A percentile compares a stretch with the other conserved stretches of the same genome.
These are phyloP conservation scores for Rhizoctonia solani DNA, from an alignment of 1,284 basidiomycete genomes.

Conservation along the genomic window DNA sequence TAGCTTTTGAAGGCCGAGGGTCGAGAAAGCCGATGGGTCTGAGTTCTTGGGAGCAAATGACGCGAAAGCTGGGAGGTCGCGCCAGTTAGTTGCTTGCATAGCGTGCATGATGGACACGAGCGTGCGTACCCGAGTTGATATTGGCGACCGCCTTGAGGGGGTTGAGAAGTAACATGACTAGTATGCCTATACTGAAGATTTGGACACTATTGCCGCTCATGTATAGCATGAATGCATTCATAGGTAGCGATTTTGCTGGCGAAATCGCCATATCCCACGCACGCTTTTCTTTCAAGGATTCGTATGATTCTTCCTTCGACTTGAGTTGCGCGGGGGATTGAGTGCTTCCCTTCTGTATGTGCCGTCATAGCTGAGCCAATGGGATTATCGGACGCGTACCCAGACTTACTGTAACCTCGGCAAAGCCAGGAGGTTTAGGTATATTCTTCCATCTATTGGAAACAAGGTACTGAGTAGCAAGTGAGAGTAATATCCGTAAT, in stretches of 20 bases:
- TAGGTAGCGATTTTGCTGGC: conserved; percentile 86
- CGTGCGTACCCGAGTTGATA: conserved; percentile 70
- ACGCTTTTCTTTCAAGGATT: conserved; percentile 72
- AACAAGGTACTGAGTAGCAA: conserved; percentile 42
- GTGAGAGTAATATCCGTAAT: conserved; percentile 22
- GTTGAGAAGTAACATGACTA: conserved; percentile 82
- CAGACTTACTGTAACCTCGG: conserved; percentile 40
- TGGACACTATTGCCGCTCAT: conserved; percentile 93
- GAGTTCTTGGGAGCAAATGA: conserved; percentile 48
- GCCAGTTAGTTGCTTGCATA: background rate
- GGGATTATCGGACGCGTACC: conserved; percentile 9
- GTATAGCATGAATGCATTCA: conserved; percentile 96
- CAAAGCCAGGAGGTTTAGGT: conserved; percentile 65
- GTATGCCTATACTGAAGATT: conserved; percentile 92
- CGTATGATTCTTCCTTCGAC: conserved; percentile 45
- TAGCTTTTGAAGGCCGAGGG: conserved; percentile 51
- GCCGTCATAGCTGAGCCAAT: background rate
- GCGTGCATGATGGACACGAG: background rate
- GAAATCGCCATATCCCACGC: conserved; percentile 87
- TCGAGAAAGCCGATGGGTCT: conserved; percentile 47
- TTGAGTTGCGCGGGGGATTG: conserved; percentile 4
- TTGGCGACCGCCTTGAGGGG: conserved; percentile 78
- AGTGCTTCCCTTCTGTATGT: conserved; percentile 25
- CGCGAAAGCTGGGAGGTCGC: conserved; percentile 35
- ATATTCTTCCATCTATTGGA: conserved; percentile 60